phyloP scores from a whole-genome alignment of 805 yeast genomes.

The Hanseniaspora valbyensis region DNA sequence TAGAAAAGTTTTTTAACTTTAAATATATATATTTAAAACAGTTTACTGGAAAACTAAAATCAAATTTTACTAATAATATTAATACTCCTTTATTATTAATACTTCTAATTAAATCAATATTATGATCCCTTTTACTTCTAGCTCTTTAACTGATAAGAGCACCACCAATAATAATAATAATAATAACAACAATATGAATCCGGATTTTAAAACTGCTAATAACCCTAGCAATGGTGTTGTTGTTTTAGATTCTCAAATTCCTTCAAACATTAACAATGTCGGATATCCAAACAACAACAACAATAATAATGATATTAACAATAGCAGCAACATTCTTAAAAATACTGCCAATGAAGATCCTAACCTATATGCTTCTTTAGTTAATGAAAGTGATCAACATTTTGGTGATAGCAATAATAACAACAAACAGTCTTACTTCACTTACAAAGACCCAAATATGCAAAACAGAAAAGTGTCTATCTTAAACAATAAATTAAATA shows the following conservation, averaged over 20 bases:
- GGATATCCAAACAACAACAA: no score
- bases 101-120: neutral
- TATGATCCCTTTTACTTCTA: neutral
- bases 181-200: no score
- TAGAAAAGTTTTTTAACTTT: no score
- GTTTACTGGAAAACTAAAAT: neutral
- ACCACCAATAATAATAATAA: neutral
- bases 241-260: no score
- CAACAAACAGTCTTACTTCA: neutral
- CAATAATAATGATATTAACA: no score
- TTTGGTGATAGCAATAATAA: neutral
- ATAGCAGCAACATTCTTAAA: neutral
- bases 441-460: neutral
- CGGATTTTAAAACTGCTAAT: neutral
- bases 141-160: neutral
- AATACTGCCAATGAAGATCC: neutral
- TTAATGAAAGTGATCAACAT: no score
- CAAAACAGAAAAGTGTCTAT: slow-evolving; percentile 8
- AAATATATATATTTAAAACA: no score
- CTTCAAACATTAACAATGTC: no score
- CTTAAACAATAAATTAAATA: neutral
- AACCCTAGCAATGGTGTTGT: neutral
- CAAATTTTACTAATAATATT: no score
- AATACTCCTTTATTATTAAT: no score
- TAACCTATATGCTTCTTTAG: no score